Evolutionary conservation across 306 rosid genomes (phyloP).

Genomic region (Dalbergia cochinchinensis): DNA sequence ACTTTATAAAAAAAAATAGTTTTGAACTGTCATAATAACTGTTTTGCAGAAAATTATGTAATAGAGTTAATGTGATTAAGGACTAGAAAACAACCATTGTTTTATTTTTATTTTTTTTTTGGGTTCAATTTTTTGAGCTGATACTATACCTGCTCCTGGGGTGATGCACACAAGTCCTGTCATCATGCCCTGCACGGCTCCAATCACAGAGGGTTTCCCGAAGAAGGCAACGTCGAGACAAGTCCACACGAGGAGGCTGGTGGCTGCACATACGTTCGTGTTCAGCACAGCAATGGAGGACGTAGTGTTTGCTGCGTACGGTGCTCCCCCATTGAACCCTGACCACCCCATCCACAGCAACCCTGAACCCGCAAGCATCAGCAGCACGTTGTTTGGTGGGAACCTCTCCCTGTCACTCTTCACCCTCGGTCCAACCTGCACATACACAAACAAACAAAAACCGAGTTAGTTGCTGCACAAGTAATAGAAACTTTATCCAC

Average conservation of each 20-base stretch:
- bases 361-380: constrained; percentile 89
- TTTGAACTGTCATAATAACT: too few species aligned
- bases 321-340: constrained; percentile 95
- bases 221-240: constrained; percentile 76
- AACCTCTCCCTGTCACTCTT: constrained; percentile 90
- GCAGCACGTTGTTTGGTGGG: constrained; percentile 86
- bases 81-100: too few species aligned
- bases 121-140: too few species aligned
- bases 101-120: too few species aligned
- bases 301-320: constrained; percentile 74
- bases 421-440: constrained; percentile 88
- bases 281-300: constrained; percentile 80
- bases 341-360: constrained; percentile 97
- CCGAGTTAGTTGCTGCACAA: background rate
- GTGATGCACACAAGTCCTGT: constrained; percentile 96
- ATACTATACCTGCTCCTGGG: constrained; percentile 80
- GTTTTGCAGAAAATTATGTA: too few species aligned
- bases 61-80: too few species aligned
- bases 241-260: constrained; percentile 91
- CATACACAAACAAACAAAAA: background rate
- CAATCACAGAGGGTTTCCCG: constrained; percentile 93
- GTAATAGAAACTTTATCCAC: too few species aligned
- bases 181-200: constrained; percentile 99
- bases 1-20: too few species aligned
- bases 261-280: constrained; percentile 86